Conservation (phyloP, 2,329 filamentous ascomycete genomes). For the Emydomyces testavorans region DNA sequence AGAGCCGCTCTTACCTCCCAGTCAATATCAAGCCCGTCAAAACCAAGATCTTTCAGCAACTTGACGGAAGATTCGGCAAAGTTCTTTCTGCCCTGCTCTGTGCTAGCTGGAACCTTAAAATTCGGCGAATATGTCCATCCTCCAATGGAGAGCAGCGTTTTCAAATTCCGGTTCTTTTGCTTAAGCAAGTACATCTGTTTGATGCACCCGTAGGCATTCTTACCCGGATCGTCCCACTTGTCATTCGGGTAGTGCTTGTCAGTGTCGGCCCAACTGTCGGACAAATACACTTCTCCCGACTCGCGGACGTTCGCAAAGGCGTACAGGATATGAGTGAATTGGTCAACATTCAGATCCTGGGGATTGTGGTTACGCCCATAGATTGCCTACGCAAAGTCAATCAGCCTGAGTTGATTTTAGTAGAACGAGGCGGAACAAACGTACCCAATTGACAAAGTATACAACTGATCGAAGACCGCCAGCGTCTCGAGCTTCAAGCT, state of each 20-base stretch:
- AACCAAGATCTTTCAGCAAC: conserved; percentile 64
- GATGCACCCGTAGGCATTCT: conserved; percentile 63
- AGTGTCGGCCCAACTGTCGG: conserved; percentile 56
- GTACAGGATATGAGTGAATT: conserved; percentile 81
- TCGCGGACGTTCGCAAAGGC: conserved; percentile 76
- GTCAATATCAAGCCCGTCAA: conserved; percentile 41
- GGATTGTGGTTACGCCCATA: conserved; percentile 79
- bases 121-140: conserved; percentile 69
- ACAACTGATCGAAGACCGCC: conserved; percentile 11
- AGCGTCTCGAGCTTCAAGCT: not conserved
- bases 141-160: conserved; percentile 70
- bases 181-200: conserved; percentile 69
- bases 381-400: conserved; percentile 50
- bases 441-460: conserved; percentile 15
- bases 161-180: conserved; percentile 62
- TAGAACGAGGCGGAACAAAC: not conserved
- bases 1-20: conserved; percentile 27
- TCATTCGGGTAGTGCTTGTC: conserved; percentile 60
- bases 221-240: conserved; percentile 54
- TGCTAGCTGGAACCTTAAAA: conserved; percentile 56
- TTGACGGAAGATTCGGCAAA: conserved; percentile 61
- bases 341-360: conserved; percentile 66
- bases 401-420: not conserved
- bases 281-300: conserved; percentile 66
- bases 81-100: conserved; percentile 44